These are phyloP conservation scores for Cryphonectria parasitica DNA, from an alignment of 2,329 filamentous ascomycete species.

Conservation along the genomic window DNA sequence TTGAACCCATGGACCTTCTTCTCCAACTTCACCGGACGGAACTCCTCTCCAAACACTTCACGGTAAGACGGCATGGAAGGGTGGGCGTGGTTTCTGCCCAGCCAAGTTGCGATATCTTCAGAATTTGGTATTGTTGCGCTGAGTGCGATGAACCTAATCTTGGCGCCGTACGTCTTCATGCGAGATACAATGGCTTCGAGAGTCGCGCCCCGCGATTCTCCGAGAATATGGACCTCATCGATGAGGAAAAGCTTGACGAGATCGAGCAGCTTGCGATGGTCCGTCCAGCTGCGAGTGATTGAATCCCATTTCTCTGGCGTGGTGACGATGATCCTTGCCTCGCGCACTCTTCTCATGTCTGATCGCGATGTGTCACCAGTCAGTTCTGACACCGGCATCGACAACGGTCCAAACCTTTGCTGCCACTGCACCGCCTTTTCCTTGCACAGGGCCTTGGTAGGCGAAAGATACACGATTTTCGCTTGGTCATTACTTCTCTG, in stretches of 20 bases:
- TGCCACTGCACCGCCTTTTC: conserved; percentile 80
- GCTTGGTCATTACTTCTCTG: conserved; percentile 61
- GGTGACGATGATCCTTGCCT: conserved; percentile 80
- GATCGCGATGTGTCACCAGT: conserved; percentile 77
- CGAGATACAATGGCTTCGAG: conserved; percentile 83
- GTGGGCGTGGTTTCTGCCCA: conserved; percentile 67
- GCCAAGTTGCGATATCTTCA: conserved; percentile 77
- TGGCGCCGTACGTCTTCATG: conserved; percentile 79
- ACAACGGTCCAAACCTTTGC: conserved; percentile 70
- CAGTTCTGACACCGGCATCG: conserved; percentile 73
- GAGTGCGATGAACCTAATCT: conserved; percentile 78
- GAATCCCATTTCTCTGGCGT: conserved; percentile 94
- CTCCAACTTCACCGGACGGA: conserved; percentile 75
- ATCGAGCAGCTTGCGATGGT: conserved; percentile 74
- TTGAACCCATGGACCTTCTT: conserved; percentile 78
- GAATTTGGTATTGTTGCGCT: conserved; percentile 86
- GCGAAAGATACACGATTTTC: conserved; percentile 85
- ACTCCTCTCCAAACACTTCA: conserved; percentile 77
- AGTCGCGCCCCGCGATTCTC: conserved; percentile 76
- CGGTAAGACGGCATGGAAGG: conserved; percentile 65
- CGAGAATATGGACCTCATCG: conserved; percentile 86
- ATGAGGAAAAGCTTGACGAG: conserved; percentile 81
- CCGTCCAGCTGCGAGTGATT: conserved; percentile 84
- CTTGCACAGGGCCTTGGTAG: conserved; percentile 80
- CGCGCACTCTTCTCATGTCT: conserved; percentile 70